Evolutionary conservation across 164 flowering plant species (phyloP), one percentile per base, ranked within the genome.

Genomic region (Stephania yunnanensis): DNA sequence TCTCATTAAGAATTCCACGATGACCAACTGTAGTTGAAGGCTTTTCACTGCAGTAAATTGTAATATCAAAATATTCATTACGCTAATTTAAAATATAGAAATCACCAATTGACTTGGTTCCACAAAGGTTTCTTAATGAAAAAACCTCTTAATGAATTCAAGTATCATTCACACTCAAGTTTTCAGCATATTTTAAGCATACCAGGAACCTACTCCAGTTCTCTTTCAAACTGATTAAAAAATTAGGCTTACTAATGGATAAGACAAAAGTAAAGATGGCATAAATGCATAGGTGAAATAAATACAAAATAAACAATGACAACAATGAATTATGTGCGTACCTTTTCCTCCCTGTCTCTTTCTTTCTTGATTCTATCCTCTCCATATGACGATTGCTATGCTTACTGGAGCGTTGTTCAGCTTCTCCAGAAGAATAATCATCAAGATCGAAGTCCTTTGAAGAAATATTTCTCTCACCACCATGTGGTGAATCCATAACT

Each of bases 31-130:
- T 86, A 50, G 65, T 71, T 79, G 83, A 81, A 55, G 73, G 45
- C 67, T 78, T 86, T 69, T 76, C 87, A 76, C 95, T 91, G 95
- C 61, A 66, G 81, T 78, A 75, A 45, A 20, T 29, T 45, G n/a
- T 11, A 66, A 67, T 19, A 71, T 53, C 30, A 75, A 66, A 19
- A 55, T 4, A 36, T 12, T 3, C 22, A 61, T 20, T 61, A 19
- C 19, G 22, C 25, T n/a, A 61, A 10, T 22, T 61, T 61, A 25
- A 17, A n/a, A 25, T 20, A 61, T n/a, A n/a, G 66, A 61, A 61
- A 19, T n/a, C 22, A 61, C 17, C 20, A 2, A n/a, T 25, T 2
- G 7, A 17, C 22, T 25, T 1, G 8, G 9, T 19, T 19, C 20
- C 64, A 8, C 0, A 50, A 2, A 50, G 42, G 42, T 36, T 36